Conservation (phyloP, 2,329 filamentous ascomycete species). For the Aspergillus sp. region DNA sequence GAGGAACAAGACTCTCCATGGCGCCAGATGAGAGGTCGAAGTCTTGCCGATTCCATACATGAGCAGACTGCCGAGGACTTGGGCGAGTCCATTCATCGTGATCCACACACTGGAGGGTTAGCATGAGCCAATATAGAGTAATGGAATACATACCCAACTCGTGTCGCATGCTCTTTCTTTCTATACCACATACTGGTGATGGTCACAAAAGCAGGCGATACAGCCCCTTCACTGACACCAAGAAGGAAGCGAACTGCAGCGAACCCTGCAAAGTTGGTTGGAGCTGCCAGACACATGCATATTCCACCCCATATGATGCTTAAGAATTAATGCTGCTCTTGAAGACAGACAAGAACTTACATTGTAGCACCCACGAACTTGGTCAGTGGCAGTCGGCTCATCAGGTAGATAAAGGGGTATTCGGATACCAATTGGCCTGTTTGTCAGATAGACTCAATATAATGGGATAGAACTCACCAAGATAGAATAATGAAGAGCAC, state of each 20-base stretch:
- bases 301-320: conserved; percentile 41
- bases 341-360: conserved; percentile 18
- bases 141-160: neutral
- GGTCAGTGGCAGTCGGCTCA: conserved; percentile 44
- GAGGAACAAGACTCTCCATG: conserved; percentile 45
- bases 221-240: conserved; percentile 42
- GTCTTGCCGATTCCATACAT: neutral
- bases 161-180: conserved; percentile 30
- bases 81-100: conserved; percentile 3
- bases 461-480: conserved; percentile 20
- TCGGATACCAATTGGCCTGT: conserved; percentile 41
- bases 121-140: neutral
- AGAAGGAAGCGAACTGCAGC: conserved; percentile 39
- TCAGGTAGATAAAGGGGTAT: conserved; percentile 48
- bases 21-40: conserved; percentile 18
- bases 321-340: neutral
- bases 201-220: conserved; percentile 43
- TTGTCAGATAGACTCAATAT: neutral
- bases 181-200: conserved; percentile 42
- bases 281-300: conserved; percentile 43
- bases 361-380: conserved; percentile 46
- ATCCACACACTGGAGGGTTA: neutral
- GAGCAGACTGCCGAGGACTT: conserved; percentile 6
- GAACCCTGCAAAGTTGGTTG: conserved; percentile 36
- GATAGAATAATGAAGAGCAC: conserved; percentile 29